These are phyloP conservation scores for Citrus unshiu DNA, from an alignment of 345 rosid genomes.

Conservation along the genomic window DNA sequence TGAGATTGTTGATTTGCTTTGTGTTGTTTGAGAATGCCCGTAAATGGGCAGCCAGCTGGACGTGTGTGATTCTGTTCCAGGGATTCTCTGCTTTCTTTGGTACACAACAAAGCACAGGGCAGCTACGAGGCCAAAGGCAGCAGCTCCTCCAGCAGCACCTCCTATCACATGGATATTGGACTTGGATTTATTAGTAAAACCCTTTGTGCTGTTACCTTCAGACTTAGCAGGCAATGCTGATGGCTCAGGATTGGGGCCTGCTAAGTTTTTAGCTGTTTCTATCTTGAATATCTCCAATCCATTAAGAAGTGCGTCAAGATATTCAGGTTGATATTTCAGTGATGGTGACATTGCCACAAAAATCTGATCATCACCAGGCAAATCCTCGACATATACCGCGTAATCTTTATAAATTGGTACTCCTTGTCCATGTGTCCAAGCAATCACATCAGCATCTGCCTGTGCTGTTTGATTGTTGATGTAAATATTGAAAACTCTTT, in stretches of 20 bases:
- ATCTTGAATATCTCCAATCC: conserved; percentile 85
- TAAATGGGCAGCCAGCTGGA: conserved; percentile 69
- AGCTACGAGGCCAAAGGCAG: conserved; percentile 43
- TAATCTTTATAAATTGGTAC: conserved; percentile 58
- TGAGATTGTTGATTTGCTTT: conserved; percentile 50
- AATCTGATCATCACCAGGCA: conserved; percentile 42
- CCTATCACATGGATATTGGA: conserved; percentile 22
- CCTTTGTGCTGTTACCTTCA: conserved; percentile 13
- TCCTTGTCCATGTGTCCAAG: conserved; percentile 43
- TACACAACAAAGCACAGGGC: conserved; percentile 45
- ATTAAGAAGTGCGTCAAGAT: conserved; percentile 47
- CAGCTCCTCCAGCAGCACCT: conserved; percentile 61
- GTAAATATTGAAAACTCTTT: conserved; percentile 58
- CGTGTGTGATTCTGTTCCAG: conserved; percentile 38
- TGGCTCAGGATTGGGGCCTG: conserved; percentile 61
- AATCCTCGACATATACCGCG: conserved; percentile 36
- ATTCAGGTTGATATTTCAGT: conserved; percentile 29
- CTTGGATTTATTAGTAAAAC: conserved; percentile 13
- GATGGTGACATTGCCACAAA: conserved; percentile 56
- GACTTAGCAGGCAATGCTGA: conserved; percentile 49
- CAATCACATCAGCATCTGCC: conserved; percentile 57
- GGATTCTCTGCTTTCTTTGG: conserved; percentile 28
- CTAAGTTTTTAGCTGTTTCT: conserved; percentile 40
- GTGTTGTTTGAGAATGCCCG: conserved; percentile 47
- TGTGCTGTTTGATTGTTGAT: conserved; percentile 65